phyloP scores from a whole-genome alignment of 2,329 filamentous ascomycete species.

The Apiospora sp. region DNA sequence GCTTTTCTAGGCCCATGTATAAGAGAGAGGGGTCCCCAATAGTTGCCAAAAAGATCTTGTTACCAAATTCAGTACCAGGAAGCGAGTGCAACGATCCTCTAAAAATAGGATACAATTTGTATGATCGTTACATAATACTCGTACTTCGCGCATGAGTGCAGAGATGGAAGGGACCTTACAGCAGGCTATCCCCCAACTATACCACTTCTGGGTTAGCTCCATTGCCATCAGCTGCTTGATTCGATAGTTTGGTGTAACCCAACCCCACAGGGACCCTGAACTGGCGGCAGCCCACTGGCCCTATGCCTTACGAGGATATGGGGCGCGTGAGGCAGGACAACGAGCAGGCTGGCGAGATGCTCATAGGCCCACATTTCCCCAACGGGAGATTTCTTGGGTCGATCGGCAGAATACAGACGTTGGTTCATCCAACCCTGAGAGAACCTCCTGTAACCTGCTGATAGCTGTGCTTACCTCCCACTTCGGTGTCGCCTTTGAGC shows the following conservation, averaged over 20 bases:
- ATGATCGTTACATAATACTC: background rate
- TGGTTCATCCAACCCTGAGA: no score
- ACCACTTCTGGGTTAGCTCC: background rate
- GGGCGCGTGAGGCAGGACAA: background rate
- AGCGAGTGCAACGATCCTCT: background rate
- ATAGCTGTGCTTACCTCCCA: background rate
- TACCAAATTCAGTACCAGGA: no score
- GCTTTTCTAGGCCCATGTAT: no score
- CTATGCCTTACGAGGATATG: background rate
- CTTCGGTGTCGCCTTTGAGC: background rate
- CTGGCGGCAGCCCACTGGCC: background rate
- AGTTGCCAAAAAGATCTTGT: no score
- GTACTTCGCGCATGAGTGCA: background rate
- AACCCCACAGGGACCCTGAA: background rate
- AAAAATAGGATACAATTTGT: background rate
- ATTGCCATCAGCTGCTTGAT: background rate
- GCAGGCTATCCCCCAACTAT: background rate
- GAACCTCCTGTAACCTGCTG: background rate
- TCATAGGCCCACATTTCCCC: background rate
- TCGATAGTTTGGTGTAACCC: background rate
- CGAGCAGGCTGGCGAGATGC: background rate
- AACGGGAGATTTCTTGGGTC: no score
- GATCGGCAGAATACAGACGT: no score
- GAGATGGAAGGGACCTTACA: background rate
- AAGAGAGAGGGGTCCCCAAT: no score